phyloP scores from a whole-genome alignment of 164 flowering plant genomes.

The Aristolochia californica region DNA sequence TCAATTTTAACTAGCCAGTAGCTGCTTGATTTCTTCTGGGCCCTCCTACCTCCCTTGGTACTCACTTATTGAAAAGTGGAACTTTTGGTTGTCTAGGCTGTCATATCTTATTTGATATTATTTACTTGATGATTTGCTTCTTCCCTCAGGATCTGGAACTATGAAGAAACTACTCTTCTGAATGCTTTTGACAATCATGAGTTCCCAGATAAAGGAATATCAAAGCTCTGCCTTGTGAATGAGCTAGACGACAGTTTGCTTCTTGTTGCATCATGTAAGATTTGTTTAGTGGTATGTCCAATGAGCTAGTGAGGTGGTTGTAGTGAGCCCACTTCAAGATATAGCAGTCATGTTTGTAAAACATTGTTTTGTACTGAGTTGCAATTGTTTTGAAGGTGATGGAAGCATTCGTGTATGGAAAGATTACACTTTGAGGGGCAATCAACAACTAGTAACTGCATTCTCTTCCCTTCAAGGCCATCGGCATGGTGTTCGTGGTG shows the following conservation, averaged over 20 bases:
- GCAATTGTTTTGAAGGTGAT: constrained; percentile 44
- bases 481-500: constrained; percentile 57
- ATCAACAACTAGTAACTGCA: constrained; percentile 86
- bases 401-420: constrained; percentile 91
- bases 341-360: not conserved
- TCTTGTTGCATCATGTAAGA: constrained; percentile 90
- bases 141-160: constrained; percentile 76
- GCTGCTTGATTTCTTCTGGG: too few species aligned
- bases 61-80: too few species aligned
- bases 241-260: constrained; percentile 96
- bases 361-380: not conserved
- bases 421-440: constrained; percentile 52
- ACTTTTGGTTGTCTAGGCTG: too few species aligned
- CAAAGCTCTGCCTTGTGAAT: constrained; percentile 84
- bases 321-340: constrained; percentile 6
- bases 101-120: too few species aligned
- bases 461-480: constrained; percentile 88
- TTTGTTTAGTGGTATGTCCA: constrained; percentile 12
- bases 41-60: too few species aligned
- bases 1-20: too few species aligned
- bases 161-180: constrained; percentile 53
- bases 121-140: not conserved
- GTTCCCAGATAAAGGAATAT: constrained; percentile 78
- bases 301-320: constrained; percentile 9
- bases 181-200: constrained; percentile 83